A percentile compares a stretch with the other conserved stretches of the same genome.
These are phyloP conservation scores for Parafenestella ontariensis DNA, from an alignment of 2,329 filamentous ascomycete genomes.

Conservation along the genomic window DNA sequence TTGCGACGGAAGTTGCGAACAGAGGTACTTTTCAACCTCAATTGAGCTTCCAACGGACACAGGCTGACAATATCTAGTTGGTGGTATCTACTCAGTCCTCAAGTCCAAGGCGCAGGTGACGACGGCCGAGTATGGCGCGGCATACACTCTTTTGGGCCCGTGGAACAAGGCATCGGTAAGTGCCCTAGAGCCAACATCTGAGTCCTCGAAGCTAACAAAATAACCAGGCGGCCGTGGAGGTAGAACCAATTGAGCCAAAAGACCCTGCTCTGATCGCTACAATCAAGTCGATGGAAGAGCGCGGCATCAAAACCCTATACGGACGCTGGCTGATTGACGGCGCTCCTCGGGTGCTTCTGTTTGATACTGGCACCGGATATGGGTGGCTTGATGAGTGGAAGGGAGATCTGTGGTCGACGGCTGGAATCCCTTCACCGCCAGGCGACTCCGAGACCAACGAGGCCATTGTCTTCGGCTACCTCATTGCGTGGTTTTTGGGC, in stretches of 20 bases:
- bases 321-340: constrained; percentile 98
- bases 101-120: constrained; percentile 99
- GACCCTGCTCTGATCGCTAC: constrained; percentile 80
- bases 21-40: constrained; percentile 67
- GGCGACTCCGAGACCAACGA: constrained; percentile 96
- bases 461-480: constrained; percentile 94
- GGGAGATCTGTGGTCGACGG: constrained; percentile 88
- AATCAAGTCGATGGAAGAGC: constrained; percentile 90
- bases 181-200: constrained; percentile 13
- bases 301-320: constrained; percentile 88
- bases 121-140: constrained; percentile 96
- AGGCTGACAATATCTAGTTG: constrained; percentile 66
- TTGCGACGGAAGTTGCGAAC: constrained; percentile 97
- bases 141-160: constrained; percentile 93
- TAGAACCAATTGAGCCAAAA: constrained; percentile 88
- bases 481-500: constrained; percentile 97
- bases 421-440: constrained; percentile 91
- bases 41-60: constrained; percentile 8
- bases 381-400: constrained; percentile 96
- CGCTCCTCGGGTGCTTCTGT: constrained; percentile 88
- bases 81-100: constrained; percentile 98
- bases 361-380: constrained; percentile 95
- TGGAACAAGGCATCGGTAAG: constrained; percentile 88
- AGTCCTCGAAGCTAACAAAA: constrained; percentile 24
- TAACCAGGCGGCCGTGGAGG: constrained; percentile 88